Evolutionary conservation across 2,329 filamentous ascomycete species (phyloP).

Genomic region (Claviceps africana): DNA sequence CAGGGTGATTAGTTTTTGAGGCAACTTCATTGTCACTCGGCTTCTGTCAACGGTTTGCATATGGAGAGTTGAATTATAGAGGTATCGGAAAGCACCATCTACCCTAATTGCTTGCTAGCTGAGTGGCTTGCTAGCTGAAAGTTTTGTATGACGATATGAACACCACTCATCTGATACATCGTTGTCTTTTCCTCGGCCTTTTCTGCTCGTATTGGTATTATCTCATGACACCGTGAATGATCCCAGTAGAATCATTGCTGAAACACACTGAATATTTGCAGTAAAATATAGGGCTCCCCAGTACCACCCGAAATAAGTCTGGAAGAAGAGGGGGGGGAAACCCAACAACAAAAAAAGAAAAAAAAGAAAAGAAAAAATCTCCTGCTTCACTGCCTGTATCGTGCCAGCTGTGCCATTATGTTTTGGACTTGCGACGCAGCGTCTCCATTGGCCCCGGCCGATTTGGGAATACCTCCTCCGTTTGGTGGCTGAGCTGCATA

Average conservation of each 20-base stretch:
- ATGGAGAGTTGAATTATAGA: not conserved
- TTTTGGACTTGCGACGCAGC: constrained; percentile 48
- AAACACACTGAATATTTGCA: not conserved
- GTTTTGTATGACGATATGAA: not conserved
- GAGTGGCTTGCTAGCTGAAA: not conserved
- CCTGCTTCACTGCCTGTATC: constrained; percentile 38
- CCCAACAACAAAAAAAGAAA: not conserved
- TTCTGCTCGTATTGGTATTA: constrained; percentile 1
- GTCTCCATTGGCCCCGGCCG: constrained; percentile 15
- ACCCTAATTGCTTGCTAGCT: not conserved
- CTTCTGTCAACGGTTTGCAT: not conserved
- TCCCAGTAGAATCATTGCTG: not conserved
- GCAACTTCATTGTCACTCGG: not conserved
- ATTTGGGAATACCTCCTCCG: constrained; percentile 11
- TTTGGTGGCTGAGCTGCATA: constrained; percentile 19
- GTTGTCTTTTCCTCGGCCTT: not conserved
- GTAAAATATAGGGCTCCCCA: not conserved
- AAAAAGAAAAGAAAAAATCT: not conserved
- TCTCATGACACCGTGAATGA: constrained; percentile 1
- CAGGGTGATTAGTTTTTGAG: not conserved
- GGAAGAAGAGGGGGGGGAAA: too few species aligned
- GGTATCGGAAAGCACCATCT: not conserved
- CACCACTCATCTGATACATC: not conserved
- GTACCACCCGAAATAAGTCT: not conserved
- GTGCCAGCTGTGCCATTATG: constrained; percentile 60